Evolutionary conservation across 805 yeast species (phyloP).

Genomic region (Starmerella potacharoeniae): DNA sequence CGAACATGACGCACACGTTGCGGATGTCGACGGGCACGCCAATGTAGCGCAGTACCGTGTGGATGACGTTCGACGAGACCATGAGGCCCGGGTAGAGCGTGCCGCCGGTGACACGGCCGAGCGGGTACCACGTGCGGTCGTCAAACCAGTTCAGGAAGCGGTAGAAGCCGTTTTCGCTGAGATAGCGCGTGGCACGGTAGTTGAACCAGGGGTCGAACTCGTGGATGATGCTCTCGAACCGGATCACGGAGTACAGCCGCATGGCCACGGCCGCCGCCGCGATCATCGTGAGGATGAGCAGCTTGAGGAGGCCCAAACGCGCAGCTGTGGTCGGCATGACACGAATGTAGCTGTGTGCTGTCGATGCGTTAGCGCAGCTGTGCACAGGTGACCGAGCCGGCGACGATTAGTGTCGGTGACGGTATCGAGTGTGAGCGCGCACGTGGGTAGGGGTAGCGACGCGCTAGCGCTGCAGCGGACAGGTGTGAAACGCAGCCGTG

Average conservation of each 20-base stretch:
- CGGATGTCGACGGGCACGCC: constrained; percentile 87
- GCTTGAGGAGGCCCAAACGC: constrained; percentile 38
- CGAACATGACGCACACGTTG: constrained; percentile 88
- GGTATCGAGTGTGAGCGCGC: not conserved
- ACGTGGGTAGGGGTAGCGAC: not conserved
- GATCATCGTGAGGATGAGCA: constrained; percentile 58
- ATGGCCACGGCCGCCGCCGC: constrained; percentile 89
- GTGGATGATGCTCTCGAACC: constrained; percentile 93
- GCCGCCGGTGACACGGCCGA: constrained; percentile 98
- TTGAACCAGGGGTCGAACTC: constrained; percentile 66
- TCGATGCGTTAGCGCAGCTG: not conserved
- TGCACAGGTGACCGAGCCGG: not conserved
- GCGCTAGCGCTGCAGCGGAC: not conserved
- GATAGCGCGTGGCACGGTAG: constrained; percentile 87
- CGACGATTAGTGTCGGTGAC: not conserved
- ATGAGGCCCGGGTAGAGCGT: constrained; percentile 95
- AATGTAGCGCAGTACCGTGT: constrained; percentile 52
- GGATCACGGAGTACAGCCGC: constrained; percentile 87
- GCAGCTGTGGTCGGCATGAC: constrained; percentile 8
- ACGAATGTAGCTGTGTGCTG: constrained; percentile 1
- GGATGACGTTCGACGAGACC: constrained; percentile 92
- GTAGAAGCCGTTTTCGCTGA: constrained; percentile 72
- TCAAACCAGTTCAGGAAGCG: constrained; percentile 97
- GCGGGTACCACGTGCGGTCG: constrained; percentile 97
- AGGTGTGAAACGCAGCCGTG: no score